Evolutionary conservation across 495 filamentous ascomycete species (phyloP).

Genomic region (Penicillium cosmopolitanum): DNA sequence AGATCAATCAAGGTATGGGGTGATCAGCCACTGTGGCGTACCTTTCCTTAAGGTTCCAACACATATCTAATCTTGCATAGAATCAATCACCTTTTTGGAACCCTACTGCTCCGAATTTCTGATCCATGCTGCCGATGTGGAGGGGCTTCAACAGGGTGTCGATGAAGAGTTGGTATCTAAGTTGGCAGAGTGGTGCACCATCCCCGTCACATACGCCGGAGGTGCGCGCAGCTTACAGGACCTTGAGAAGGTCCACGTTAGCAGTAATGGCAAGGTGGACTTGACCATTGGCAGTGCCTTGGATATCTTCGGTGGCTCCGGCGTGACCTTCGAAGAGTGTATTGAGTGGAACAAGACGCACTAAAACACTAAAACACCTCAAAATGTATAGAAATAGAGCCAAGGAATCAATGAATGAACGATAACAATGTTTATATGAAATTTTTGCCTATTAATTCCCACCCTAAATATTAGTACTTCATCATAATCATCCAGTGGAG

Average conservation of each 20-base stretch:
- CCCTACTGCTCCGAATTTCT: constrained; percentile 94
- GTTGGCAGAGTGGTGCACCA: constrained; percentile 81
- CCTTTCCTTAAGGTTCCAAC: background rate
- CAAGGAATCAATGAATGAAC: background rate
- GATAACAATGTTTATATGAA: constrained; percentile 1
- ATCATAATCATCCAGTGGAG: background rate
- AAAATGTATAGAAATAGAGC: constrained; percentile 4
- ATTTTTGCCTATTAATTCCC: background rate
- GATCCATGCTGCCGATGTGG: constrained; percentile 98
- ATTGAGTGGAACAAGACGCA: constrained; percentile 75
- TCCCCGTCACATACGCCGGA: constrained; percentile 97
- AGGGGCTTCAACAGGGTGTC: constrained; percentile 87
- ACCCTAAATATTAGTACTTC: background rate
- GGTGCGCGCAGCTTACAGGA: constrained; percentile 83
- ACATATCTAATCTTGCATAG: constrained; percentile 43
- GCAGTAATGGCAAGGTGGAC: constrained; percentile 83
- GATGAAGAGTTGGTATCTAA: constrained; percentile 80
- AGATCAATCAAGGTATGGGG: constrained; percentile 74
- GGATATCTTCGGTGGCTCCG: constrained; percentile 90
- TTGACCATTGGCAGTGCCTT: constrained; percentile 95
- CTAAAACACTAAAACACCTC: constrained; percentile 15
- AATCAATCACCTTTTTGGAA: constrained; percentile 77
- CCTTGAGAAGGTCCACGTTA: constrained; percentile 72
- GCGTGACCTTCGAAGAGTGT: constrained; percentile 85
- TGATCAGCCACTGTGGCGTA: background rate